Evolutionary conservation across 2,329 filamentous ascomycete genomes (phyloP).

Genomic region (Leptographium galeiforme): DNA sequence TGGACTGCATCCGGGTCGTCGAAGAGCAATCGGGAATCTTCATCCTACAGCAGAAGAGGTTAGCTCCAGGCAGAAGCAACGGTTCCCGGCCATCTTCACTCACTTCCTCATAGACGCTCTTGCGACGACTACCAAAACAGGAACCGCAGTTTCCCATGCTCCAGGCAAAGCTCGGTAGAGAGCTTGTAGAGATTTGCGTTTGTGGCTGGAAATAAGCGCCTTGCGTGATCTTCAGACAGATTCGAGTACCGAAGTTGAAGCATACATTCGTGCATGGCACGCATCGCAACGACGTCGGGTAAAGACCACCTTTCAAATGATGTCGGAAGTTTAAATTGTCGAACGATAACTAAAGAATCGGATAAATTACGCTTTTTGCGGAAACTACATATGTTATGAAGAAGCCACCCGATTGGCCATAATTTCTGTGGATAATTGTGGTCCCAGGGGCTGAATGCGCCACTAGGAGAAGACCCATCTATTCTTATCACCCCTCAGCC

Average conservation of each 20-base stretch:
- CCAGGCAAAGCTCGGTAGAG: neutral
- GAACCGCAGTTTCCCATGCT: constrained; percentile 48
- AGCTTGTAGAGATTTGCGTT: neutral
- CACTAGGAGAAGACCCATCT: no score
- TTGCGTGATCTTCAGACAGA: neutral
- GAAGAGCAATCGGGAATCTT: constrained; percentile 45
- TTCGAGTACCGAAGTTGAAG: neutral
- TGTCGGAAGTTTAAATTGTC: neutral
- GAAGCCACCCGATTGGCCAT: neutral
- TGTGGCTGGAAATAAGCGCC: neutral
- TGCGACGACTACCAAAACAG: constrained; percentile 39
- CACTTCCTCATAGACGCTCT: constrained; percentile 43
- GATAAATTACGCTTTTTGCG: neutral
- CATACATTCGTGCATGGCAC: neutral
- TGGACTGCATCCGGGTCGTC: constrained; percentile 45
- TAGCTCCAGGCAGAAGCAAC: neutral
- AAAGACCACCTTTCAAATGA: neutral
- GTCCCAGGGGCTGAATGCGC: neutral
- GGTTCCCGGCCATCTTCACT: constrained; percentile 6
- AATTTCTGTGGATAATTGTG: neutral
- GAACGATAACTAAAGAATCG: neutral
- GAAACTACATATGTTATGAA: neutral
- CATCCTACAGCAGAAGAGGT: constrained; percentile 25
- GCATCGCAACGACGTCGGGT: neutral
- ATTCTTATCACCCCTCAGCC: no score